A percentile compares a stretch with the other conserved stretches of the same genome.
Conservation (phyloP, 2,329 filamentous ascomycete species). For the Acrodontium crateriforme region DNA sequence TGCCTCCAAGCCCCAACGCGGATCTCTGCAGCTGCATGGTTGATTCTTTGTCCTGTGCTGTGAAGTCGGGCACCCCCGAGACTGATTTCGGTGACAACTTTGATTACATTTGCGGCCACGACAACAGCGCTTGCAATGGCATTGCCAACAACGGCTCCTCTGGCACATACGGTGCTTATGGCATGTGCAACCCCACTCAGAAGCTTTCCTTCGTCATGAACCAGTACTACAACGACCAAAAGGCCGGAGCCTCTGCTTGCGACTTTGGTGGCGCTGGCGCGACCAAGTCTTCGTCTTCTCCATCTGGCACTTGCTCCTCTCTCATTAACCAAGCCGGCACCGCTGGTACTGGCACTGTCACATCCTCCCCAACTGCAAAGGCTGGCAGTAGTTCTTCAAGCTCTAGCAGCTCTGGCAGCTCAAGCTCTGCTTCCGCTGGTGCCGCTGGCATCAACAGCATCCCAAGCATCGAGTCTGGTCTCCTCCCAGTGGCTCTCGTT, state of each 20-base stretch:
- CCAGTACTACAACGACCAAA: conserved; percentile 52
- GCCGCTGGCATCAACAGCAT: conserved; percentile 10
- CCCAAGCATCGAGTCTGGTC: conserved; percentile 8
- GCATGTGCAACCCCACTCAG: conserved; percentile 58
- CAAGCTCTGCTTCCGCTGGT: conserved; percentile 8
- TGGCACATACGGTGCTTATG: conserved; percentile 62
- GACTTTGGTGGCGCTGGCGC: conserved; percentile 56
- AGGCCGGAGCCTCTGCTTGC: conserved; percentile 45
- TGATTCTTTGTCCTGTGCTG: conserved; percentile 55
- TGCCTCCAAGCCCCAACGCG: conserved; percentile 71
- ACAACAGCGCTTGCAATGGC: conserved; percentile 46
- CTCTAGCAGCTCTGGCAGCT: conserved; percentile 13
- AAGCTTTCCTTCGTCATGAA: conserved; percentile 64
- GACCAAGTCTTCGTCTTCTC: conserved; percentile 35
- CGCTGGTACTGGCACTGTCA: conserved; percentile 43
- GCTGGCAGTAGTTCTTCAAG: conserved; percentile 17
- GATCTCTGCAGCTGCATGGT: conserved; percentile 79
- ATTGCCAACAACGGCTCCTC: conserved; percentile 53
- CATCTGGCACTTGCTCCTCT: conserved; percentile 39
- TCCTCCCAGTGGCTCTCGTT: conserved; percentile 16
- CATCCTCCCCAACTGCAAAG: conserved; percentile 31
- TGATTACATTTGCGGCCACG: conserved; percentile 52
- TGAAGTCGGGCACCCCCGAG: conserved; percentile 42
- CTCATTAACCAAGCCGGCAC: conserved; percentile 51
- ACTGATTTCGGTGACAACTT: conserved; percentile 58